Conservation (phyloP, 805 yeast genomes). For the Hermanozyma aechmeae region DNA sequence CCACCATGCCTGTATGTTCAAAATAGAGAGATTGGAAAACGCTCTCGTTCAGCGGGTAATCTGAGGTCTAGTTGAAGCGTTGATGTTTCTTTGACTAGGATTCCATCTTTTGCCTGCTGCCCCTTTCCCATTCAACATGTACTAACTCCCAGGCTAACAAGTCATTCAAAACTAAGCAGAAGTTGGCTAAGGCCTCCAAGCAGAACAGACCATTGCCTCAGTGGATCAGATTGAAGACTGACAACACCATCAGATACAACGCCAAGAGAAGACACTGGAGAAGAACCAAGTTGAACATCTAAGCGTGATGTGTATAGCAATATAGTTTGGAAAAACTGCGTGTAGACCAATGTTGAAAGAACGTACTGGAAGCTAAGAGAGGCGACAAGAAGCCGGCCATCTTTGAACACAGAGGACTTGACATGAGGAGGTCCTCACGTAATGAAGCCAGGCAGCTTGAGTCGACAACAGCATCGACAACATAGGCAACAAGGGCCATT, state of each 20-base stretch:
- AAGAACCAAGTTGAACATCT: slow-evolving; percentile 97
- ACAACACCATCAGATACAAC: slow-evolving; percentile 96
- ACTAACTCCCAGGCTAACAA: slow-evolving; percentile 69
- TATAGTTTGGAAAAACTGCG: too few species aligned
- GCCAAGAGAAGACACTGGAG: slow-evolving; percentile 99
- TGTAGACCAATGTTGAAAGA: too few species aligned
- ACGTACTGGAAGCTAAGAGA: too few species aligned
- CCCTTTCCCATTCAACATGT: slow-evolving; percentile 2
- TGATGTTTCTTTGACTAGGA: too few species aligned
- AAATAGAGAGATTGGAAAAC: not conserved
- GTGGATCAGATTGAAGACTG: slow-evolving; percentile 98
- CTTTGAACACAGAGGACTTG: too few species aligned
- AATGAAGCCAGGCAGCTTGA: too few species aligned
- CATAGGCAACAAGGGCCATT: too few species aligned
- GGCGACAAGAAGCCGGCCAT: too few species aligned
- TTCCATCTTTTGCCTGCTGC: not conserved
- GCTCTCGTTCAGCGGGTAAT: slow-evolving; percentile 9
- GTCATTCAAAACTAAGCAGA: slow-evolving; percentile 94
- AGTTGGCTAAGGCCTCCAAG: slow-evolving; percentile 97
- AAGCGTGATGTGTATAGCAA: too few species aligned
- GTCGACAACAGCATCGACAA: too few species aligned
- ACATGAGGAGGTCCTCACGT: too few species aligned
- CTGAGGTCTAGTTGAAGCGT: not conserved
- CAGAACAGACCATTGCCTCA: slow-evolving; percentile 99
- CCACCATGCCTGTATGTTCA: slow-evolving; percentile 40